Evolutionary conservation across 805 yeast species (phyloP), one percentile per base, ranked within the genome.

Genomic region (Zygoascus tannicola): DNA sequence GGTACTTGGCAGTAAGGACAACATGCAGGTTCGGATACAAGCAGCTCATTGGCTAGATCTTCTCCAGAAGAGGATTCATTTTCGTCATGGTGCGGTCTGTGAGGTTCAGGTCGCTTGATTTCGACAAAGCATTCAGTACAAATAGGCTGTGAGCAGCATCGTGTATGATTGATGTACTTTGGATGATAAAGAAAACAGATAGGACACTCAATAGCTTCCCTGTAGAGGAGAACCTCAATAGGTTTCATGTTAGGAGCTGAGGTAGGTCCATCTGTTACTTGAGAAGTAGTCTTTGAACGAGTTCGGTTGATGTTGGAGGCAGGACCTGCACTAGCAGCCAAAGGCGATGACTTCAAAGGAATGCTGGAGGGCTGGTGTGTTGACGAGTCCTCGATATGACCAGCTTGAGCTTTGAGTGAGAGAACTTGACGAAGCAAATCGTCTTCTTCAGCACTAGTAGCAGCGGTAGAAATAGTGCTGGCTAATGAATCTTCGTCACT

Each of bases 61-160:
- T 43, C 36, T 50, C 50, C 22, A 50, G 45, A 8, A 46, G 47
- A n/a, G 5, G 42, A 22, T 5, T 19, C 20, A 8, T 40, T 32
- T 16, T 40, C 36, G 3, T 40, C 43, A 33, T 40, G 35, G 19
- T 86, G 94, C 1, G 96, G 95, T 28, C 87, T 85, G 64, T 90
- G 97, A 0, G 98, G 97, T 8, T 85, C 94, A 28, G 79, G 66
- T 42, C 98, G 73, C 61, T 85, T 86, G 59, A 90, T 87, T 62
- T 90, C 97, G 8, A 90, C 97, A 73, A 90, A 92, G 59, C 98
- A 90, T 64, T 90, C 97, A 1, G 95, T 75, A 64, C 98, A 92
- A 18, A 90, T 87, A 1, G 94, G 88, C 60, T 90, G 97, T 40
- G 75, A 74, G 61, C 98, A 90, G 62, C 98, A 90, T 37, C 94